Evolutionary conservation across 208 protist genomes (phyloP).

Genomic region (Porcisia hertigi): DNA sequence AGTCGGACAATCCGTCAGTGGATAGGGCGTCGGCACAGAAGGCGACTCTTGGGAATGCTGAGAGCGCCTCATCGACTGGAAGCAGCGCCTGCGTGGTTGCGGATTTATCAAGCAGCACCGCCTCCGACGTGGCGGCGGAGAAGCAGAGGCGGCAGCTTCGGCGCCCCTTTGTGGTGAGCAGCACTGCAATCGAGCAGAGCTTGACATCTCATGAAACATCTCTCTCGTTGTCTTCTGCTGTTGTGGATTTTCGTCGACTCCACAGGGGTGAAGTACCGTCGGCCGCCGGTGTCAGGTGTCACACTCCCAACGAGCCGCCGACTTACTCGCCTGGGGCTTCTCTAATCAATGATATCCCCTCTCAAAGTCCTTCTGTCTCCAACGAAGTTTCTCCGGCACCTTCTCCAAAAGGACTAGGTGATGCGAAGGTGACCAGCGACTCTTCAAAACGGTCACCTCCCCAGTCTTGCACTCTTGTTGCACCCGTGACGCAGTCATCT

Average conservation of each 20-base stretch:
- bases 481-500: neutral
- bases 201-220: neutral
- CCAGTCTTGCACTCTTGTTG: neutral
- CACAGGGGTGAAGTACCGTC: neutral
- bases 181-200: neutral
- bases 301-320: neutral
- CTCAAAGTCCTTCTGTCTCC: neutral
- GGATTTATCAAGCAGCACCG: neutral
- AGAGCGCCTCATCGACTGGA: neutral
- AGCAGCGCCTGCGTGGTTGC: neutral
- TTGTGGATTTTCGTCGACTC: neutral
- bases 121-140: neutral
- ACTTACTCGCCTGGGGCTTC: neutral
- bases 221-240: conserved; percentile 2
- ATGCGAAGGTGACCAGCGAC: neutral
- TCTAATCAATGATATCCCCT: neutral
- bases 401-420: neutral
- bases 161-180: conserved; percentile 6
- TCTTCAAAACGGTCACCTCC: neutral
- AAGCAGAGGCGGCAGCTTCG: conserved; percentile 1
- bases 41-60: neutral
- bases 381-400: neutral
- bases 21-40: neutral
- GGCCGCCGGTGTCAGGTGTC: neutral
- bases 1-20: neutral